phyloP scores from a whole-genome alignment of 176 grass and related monocot species.

The Ampelocalamus luodianensis region DNA sequence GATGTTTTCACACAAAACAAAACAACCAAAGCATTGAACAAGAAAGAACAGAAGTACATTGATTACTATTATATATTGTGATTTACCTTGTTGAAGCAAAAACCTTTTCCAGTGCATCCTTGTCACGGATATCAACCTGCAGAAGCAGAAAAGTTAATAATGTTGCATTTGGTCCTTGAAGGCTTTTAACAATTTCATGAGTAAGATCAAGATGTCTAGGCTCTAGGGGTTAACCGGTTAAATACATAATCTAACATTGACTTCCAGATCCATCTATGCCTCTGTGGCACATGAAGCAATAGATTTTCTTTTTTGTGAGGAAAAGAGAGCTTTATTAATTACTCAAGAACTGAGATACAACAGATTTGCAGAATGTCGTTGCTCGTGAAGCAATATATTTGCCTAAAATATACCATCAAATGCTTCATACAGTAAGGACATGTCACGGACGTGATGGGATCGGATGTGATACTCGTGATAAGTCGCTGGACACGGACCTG shows the following conservation, averaged over 20 bases:
- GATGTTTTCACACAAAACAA: conserved; percentile 17
- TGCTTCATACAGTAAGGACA: neutral
- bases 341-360: neutral
- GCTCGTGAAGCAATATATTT: neutral
- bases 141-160: conserved; percentile 42
- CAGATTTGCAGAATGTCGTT: neutral
- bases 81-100: conserved; percentile 81
- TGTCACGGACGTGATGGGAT: too few relatives aligned
- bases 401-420: neutral
- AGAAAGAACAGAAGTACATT: conserved; percentile 21
- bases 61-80: conserved; percentile 1
- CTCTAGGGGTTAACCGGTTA: neutral
- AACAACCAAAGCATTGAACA: conserved; percentile 33
- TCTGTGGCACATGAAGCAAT: neutral
- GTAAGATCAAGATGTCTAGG: conserved; percentile 10
- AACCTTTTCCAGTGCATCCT: conserved; percentile 66
- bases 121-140: conserved; percentile 89
- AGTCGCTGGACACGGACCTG: too few relatives aligned
- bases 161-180: neutral
- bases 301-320: neutral
- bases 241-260: conserved; percentile 13
- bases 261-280: neutral
- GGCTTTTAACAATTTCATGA: neutral
- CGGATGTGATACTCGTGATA: too few relatives aligned
- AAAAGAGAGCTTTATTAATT: neutral